Percentiles rank a stretch among this genome's conserved stretches.
These are phyloP conservation scores for Apophysomyces elegans DNA, from an alignment of 371 early-diverging fungal genomes.

Conservation along the genomic window DNA sequence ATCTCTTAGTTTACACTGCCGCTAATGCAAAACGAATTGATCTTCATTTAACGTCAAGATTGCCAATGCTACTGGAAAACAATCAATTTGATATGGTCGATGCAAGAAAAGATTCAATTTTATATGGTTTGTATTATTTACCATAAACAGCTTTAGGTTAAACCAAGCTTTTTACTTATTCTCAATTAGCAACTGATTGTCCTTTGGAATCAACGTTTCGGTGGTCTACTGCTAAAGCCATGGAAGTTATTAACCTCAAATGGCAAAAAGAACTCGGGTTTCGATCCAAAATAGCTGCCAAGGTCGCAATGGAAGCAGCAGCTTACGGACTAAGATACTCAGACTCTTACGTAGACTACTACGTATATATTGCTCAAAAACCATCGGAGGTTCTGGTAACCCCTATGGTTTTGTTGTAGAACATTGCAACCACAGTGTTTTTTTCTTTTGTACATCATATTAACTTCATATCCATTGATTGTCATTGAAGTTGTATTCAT, in stretches of 20 bases:
- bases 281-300: conserved; percentile 4
- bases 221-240: conserved; percentile 3
- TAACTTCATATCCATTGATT: not conserved
- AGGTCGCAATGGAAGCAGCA: not conserved
- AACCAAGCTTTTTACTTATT: not conserved
- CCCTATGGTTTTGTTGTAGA: not conserved
- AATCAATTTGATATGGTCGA: not conserved
- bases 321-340: not conserved
- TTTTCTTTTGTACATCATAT: not conserved
- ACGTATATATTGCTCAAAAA: conserved; percentile 2
- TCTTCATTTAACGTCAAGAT: not conserved
- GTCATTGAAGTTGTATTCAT: not conserved
- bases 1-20: not conserved
- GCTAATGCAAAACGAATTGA: not conserved
- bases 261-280: conserved; percentile 7
- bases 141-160: not conserved
- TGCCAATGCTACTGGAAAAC: conserved; percentile 2
- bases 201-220: conserved; percentile 4
- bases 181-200: not conserved
- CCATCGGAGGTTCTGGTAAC: conserved; percentile 6
- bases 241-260: not conserved
- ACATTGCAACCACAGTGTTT: not conserved
- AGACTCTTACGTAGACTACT: conserved; percentile 6
- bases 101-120: not conserved
- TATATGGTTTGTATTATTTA: not conserved